Evolutionary conservation across 1,284 basidiomycete genomes (phyloP).

Genomic region (Pseudozyma sp.): DNA sequence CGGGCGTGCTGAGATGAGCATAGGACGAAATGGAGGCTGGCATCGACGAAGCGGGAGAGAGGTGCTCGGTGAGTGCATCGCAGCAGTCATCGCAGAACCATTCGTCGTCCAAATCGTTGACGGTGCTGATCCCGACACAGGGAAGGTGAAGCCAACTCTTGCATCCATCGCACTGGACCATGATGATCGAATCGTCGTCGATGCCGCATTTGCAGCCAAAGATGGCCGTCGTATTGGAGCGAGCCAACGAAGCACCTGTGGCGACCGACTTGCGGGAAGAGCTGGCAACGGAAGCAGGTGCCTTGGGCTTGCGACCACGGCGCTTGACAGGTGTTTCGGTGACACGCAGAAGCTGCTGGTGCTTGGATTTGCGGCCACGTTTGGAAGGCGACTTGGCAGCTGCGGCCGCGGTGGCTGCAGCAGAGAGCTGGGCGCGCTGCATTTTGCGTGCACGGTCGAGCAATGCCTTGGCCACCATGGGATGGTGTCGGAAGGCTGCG

Average conservation of each 20-base stretch:
- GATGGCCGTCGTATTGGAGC: slow-evolving; percentile 41
- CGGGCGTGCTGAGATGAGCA: slow-evolving; percentile 49
- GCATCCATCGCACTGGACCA: slow-evolving; percentile 69
- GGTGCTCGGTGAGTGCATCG: slow-evolving; percentile 42
- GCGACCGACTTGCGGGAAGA: slow-evolving; percentile 47
- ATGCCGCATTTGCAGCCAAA: slow-evolving; percentile 57
- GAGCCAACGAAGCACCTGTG: slow-evolving; percentile 40
- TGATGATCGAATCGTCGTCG: slow-evolving; percentile 51
- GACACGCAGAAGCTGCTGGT: slow-evolving; percentile 18
- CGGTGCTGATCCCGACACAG: slow-evolving; percentile 64
- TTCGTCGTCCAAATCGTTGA: slow-evolving; percentile 63
- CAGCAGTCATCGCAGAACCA: slow-evolving; percentile 66
- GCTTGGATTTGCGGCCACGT: slow-evolving; percentile 36
- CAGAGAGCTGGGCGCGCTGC: slow-evolving; percentile 30
- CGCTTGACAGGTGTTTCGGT: slow-evolving; percentile 29
- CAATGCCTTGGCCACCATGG: slow-evolving; percentile 64
- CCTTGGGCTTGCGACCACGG: slow-evolving; percentile 41
- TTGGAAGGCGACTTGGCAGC: slow-evolving; percentile 21
- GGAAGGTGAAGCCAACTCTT: slow-evolving; percentile 66
- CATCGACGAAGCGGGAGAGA: slow-evolving; percentile 49
- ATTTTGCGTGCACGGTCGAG: slow-evolving; percentile 54
- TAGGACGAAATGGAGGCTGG: slow-evolving; percentile 42
- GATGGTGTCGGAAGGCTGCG: slow-evolving; percentile 49
- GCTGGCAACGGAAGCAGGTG: slow-evolving; percentile 26
- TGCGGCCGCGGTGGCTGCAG: slow-evolving; percentile 19